Evolutionary conservation across 1,284 basidiomycete species (phyloP).

Genomic region (Coriolopsis trogii): DNA sequence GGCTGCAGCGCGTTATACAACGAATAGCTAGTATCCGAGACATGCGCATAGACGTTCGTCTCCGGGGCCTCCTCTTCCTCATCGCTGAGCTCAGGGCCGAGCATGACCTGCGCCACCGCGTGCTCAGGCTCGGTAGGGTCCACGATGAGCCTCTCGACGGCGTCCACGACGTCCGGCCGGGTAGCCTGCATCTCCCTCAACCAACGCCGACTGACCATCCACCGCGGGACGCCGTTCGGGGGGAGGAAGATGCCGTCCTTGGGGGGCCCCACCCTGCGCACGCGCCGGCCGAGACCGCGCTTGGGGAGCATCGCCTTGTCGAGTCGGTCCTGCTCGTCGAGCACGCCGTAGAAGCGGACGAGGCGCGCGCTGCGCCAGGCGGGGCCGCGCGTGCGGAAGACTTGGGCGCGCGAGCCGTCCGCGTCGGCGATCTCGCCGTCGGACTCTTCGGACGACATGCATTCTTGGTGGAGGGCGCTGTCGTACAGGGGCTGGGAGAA

Average conservation of each 20-base stretch:
- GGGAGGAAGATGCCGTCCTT: conserved; percentile 65
- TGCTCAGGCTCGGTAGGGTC: conserved; percentile 53
- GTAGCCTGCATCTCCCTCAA: conserved; percentile 40
- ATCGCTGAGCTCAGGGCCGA: conserved; percentile 59
- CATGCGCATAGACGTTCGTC: conserved; percentile 22
- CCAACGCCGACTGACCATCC: conserved; percentile 78
- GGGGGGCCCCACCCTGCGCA: conserved; percentile 52
- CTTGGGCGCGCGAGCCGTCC: conserved; percentile 33
- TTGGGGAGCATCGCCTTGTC: conserved; percentile 52
- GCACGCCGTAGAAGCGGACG: conserved; percentile 53
- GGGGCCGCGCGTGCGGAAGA: conserved; percentile 56
- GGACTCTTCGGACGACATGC: conserved; percentile 81
- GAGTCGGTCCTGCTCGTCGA: conserved; percentile 58
- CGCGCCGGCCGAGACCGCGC: conserved; percentile 55
- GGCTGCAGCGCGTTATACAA: conserved; percentile 30
- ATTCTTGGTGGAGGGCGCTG: conserved; percentile 67
- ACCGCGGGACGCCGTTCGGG: conserved; percentile 61
- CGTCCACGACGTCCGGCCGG: conserved; percentile 48
- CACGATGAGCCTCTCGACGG: conserved; percentile 45
- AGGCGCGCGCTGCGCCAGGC: conserved; percentile 66
- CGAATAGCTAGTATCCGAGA: conserved; percentile 31
- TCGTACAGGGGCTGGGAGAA: conserved; percentile 68
- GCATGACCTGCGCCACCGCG: conserved; percentile 40
- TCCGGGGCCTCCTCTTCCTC: conserved; percentile 33
- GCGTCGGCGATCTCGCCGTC: conserved; percentile 53